Evolutionary conservation across 805 yeast genomes (phyloP).

Genomic region (Sugiyamaella marilandica): DNA sequence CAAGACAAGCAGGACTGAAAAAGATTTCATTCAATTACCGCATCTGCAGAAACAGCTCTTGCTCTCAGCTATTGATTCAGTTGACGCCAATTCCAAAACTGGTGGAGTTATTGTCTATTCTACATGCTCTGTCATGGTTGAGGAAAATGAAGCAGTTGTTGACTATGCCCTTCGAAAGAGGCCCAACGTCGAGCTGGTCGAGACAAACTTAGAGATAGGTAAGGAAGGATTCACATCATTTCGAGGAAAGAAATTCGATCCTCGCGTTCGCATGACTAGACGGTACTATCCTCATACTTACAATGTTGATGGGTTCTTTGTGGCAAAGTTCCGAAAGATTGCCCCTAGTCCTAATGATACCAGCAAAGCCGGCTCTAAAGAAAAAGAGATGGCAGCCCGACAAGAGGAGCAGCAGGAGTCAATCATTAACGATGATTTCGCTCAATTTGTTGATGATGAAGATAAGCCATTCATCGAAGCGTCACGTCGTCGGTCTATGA

Average conservation of each 20-base stretch:
- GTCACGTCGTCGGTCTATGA: constrained; percentile 37
- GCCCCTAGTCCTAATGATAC: constrained; percentile 82
- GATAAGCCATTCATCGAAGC: constrained; percentile 69
- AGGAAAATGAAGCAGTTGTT: constrained; percentile 98
- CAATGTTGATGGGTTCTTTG: constrained; percentile 97
- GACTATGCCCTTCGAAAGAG: constrained; percentile 94
- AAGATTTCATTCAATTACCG: constrained; percentile 94
- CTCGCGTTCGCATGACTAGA: constrained; percentile 73
- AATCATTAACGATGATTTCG: constrained; percentile 80
- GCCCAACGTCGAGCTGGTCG: constrained; percentile 92
- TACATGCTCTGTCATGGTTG: constrained; percentile 97
- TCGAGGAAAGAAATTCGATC: constrained; percentile 87
- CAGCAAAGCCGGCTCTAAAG: constrained; percentile 82
- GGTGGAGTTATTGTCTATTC: constrained; percentile 96
- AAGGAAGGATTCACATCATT: constrained; percentile 91
- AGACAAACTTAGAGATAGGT: constrained; percentile 88
- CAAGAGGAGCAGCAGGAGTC: constrained; percentile 69
- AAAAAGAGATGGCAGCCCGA: constrained; percentile 77
- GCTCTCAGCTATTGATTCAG: constrained; percentile 94
- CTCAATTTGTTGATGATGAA: constrained; percentile 69
- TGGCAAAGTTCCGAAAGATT: constrained; percentile 90
- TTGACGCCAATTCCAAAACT: constrained; percentile 84
- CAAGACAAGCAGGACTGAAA: constrained; percentile 87
- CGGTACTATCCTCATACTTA: constrained; percentile 98
- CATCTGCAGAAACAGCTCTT: constrained; percentile 92